Conservation (phyloP, 352 stramenopile species). For the Pythium pyrilobum region DNA sequence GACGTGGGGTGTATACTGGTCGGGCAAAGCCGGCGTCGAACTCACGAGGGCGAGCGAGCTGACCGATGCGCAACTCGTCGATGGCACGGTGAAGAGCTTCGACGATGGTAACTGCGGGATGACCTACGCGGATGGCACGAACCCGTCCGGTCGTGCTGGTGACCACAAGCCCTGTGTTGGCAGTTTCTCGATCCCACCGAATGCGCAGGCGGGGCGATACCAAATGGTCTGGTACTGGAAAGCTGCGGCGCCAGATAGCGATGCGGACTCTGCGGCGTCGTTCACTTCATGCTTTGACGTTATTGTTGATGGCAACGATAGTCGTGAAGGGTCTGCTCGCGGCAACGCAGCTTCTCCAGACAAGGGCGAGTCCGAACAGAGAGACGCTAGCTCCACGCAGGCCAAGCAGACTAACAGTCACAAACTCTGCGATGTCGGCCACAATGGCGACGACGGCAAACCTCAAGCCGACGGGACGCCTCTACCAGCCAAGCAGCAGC, state of each 20-base stretch:
- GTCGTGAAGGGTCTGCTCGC: too few species aligned
- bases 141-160: slow-evolving; percentile 17
- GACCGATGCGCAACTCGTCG: slow-evolving; percentile 14
- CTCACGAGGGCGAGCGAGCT: slow-evolving; percentile 30
- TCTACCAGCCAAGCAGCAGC: too few species aligned
- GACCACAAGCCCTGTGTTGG: slow-evolving; percentile 30
- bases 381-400: too few species aligned
- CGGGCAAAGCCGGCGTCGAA: slow-evolving; percentile 13
- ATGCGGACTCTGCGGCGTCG: background rate
- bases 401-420: too few species aligned
- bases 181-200: slow-evolving; percentile 22
- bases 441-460: too few species aligned
- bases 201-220: slow-evolving; percentile 16
- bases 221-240: slow-evolving; percentile 40
- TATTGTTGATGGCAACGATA: slow-evolving; percentile 3
- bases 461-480: too few species aligned
- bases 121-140: slow-evolving; percentile 1
- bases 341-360: too few species aligned
- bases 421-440: too few species aligned
- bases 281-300: slow-evolving; percentile 28
- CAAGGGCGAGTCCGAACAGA: too few species aligned
- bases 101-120: slow-evolving; percentile 36
- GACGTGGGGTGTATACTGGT: slow-evolving; percentile 33
- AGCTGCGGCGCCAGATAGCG: background rate
- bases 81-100: slow-evolving; percentile 19